phyloP scores from a whole-genome alignment of 1,139 yeast species.

The Suhomyces choctaworum region DNA sequence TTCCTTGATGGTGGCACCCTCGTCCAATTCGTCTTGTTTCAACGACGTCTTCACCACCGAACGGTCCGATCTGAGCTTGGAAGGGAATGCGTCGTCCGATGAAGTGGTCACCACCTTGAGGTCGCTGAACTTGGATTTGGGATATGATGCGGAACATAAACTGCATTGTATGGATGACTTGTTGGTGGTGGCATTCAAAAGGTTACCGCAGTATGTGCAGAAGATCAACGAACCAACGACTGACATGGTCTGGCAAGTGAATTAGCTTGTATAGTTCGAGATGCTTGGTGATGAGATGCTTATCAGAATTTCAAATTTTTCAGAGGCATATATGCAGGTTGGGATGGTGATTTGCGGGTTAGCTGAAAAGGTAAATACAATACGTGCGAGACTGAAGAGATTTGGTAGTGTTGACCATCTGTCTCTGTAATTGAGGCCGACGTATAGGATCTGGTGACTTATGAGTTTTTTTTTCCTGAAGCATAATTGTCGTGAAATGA shows the following conservation, averaged over 20 bases:
- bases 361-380: too few species aligned
- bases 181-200: conserved; percentile 68
- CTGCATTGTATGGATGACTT: conserved; percentile 55
- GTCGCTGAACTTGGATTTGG: conserved; percentile 62
- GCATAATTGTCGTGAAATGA: too few species aligned
- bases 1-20: conserved; percentile 94
- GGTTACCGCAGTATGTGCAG: conserved; percentile 91
- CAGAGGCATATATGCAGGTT: conserved; percentile 4
- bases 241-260: conserved; percentile 54
- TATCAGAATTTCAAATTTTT: conserved; percentile 5
- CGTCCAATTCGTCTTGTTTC: conserved; percentile 76
- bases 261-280: neutral
- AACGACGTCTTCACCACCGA: conserved; percentile 88
- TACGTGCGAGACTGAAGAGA: too few species aligned
- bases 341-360: neutral
- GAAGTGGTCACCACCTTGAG: conserved; percentile 85
- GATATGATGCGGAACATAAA: conserved; percentile 64
- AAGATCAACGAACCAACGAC: conserved; percentile 93
- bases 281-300: conserved; percentile 8
- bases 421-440: too few species aligned
- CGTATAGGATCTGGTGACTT: too few species aligned
- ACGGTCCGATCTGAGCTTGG: conserved; percentile 72
- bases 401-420: too few species aligned
- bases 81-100: conserved; percentile 90
- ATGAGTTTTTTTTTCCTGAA: too few species aligned